Percentiles rank a stretch among this genome's conserved stretches.
phyloP scores from a whole-genome alignment of 495 filamentous ascomycete species.

The Penicillium alfredii region DNA sequence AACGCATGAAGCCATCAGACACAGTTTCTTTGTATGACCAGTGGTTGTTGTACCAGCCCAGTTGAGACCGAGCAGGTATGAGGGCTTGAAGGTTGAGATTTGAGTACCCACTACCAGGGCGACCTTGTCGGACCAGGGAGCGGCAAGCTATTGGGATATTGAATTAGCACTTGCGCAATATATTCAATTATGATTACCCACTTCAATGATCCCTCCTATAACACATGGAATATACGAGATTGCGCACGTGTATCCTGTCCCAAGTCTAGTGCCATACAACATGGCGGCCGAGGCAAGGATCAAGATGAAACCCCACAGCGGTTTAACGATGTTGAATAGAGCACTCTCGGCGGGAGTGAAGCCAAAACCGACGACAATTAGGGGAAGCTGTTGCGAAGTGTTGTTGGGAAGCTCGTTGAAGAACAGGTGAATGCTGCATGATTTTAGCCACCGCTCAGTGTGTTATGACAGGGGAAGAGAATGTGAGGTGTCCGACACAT shows the following conservation, averaged over 20 bases:
- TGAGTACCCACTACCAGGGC: slow-evolving; percentile 7
- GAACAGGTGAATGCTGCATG: slow-evolving; percentile 6
- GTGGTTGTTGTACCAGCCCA: slow-evolving; percentile 8
- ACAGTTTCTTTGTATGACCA: slow-evolving; percentile 8
- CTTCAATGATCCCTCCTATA: slow-evolving; percentile 5
- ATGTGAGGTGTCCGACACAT: background rate
- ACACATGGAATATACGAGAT: slow-evolving; percentile 7
- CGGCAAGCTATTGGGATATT: slow-evolving; percentile 3
- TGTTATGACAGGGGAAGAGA: background rate
- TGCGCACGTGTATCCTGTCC: slow-evolving; percentile 8
- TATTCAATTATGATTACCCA: background rate
- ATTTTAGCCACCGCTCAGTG: background rate
- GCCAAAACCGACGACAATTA: slow-evolving; percentile 8
- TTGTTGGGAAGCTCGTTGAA: slow-evolving; percentile 9
- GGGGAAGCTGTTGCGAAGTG: slow-evolving; percentile 2
- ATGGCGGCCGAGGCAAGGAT: slow-evolving; percentile 2
- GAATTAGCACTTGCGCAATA: background rate
- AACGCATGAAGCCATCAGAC: slow-evolving; percentile 7
- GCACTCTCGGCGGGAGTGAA: slow-evolving; percentile 6
- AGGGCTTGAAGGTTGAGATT: slow-evolving; percentile 9
- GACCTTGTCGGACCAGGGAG: slow-evolving; percentile 10
- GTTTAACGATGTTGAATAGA: slow-evolving; percentile 8
- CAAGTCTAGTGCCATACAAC: slow-evolving; percentile 2
- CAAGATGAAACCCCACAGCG: slow-evolving; percentile 4
- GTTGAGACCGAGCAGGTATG: slow-evolving; percentile 5